phyloP scores from a whole-genome alignment of 495 filamentous ascomycete species.

The Saxophila tyrrhenica region DNA sequence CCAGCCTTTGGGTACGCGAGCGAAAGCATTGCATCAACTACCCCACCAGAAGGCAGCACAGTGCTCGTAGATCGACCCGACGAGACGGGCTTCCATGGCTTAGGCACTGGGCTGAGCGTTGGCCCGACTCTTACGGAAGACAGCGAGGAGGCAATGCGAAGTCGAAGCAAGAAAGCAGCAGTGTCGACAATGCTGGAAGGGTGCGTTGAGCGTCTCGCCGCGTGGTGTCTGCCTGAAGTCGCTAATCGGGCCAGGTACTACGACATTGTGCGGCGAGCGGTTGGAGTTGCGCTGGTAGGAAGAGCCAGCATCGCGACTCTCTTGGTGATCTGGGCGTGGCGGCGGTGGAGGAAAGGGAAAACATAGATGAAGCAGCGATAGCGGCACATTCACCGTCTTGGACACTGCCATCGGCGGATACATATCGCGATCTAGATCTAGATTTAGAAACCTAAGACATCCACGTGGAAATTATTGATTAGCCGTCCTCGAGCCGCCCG shows the following conservation, averaged over 20 bases:
- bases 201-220: slow-evolving; percentile 12
- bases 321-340: slow-evolving; percentile 2
- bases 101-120: slow-evolving; percentile 28
- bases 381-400: background rate
- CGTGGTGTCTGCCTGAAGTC: slow-evolving; percentile 7
- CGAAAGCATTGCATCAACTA: slow-evolving; percentile 33
- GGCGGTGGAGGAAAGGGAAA: background rate
- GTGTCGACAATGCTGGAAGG: slow-evolving; percentile 48
- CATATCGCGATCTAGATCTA: no score
- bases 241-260: slow-evolving; percentile 44
- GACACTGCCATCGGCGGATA: background rate
- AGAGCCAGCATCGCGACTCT: slow-evolving; percentile 16
- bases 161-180: slow-evolving; percentile 25
- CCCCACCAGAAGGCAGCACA: slow-evolving; percentile 15
- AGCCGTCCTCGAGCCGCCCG: no score
- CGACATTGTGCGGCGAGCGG: slow-evolving; percentile 46
- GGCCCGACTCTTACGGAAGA: background rate
- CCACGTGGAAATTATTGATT: no score
- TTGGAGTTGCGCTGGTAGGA: slow-evolving; percentile 41
- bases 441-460: no score
- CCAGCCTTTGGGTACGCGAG: slow-evolving; percentile 35
- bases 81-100: slow-evolving; percentile 36
- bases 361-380: background rate
- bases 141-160: slow-evolving; percentile 9
- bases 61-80: slow-evolving; percentile 25